Base-by-base conservation (phyloP, 495 filamentous ascomycete species). In the Talaromyces proteolyticus region DNA sequence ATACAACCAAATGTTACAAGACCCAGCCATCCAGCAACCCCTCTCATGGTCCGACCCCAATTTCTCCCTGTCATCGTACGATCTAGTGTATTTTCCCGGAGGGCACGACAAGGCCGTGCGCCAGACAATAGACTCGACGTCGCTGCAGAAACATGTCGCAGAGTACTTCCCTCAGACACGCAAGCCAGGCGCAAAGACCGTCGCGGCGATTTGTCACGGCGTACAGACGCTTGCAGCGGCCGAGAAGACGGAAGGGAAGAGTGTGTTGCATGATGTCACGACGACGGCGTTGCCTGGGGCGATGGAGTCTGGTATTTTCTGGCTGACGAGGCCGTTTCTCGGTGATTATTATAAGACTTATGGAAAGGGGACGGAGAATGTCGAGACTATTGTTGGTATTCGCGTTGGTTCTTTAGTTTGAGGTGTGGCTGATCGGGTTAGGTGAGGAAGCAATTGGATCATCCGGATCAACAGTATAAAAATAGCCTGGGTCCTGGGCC, bases 311-410 rank as follows among this genome's bases (percentile, higher is more conserved):
- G 47, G 56, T 10, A 69, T 71, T 4, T 80, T 70, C 42, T 76
- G 72, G 70, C 59, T 65, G 2, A 79, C 77, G 2, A 57, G 74
- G 36, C 64, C 61, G 0, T 72, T 77, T 40, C 60, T 80, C 2
- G 76, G 76, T 6, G 76, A 79, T 49, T 80, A 78, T 50, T 79
- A 79, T 53, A 80, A 79, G 63, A 80, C 76, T 3, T 80, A 76
- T 50, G 77, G 76, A 2, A 68, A 69, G 12, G 69, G 73, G 0
- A 76, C 70, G 47, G 72, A 73, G 22, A 63, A 70, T 41, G 76
- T 79, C 5, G 72, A 80, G 49, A 60, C 57, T 16, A 64, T 63
- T 42, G 76, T 77, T 63, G 54, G 60, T 49, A 18, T 18, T 12
- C 11, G 12, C 16, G 29, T 37, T 17, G 24, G 12, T 4, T 2